These are phyloP conservation scores for Aspergillus aculeatinus DNA, from an alignment of 2,329 filamentous ascomycete genomes.

Conservation along the genomic window DNA sequence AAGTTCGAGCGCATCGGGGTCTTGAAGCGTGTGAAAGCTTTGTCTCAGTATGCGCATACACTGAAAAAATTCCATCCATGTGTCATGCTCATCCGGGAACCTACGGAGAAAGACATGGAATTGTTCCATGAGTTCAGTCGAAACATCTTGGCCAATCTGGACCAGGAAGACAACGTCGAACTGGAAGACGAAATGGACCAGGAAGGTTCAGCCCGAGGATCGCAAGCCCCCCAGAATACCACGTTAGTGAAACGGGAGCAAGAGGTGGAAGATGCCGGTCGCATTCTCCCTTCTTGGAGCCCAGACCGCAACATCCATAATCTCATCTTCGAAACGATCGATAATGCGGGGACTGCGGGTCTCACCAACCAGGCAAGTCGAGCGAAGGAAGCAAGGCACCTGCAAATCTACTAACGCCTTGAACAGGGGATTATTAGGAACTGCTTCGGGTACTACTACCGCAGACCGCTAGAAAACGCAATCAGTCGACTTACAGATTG, in stretches of 20 bases:
- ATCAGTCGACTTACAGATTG: conserved; percentile 54
- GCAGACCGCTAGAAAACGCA: conserved; percentile 54
- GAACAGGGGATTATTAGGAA: conserved; percentile 41
- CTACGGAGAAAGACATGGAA: conserved; percentile 40
- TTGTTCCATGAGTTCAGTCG: conserved; percentile 40
- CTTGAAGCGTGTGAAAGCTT: conserved; percentile 44
- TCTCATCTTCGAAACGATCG: conserved; percentile 51
- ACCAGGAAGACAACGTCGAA: conserved; percentile 30
- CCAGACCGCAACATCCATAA: conserved; percentile 55
- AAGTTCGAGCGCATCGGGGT: conserved; percentile 49
- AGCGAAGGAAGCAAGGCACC: background rate
- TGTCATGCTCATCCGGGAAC: conserved; percentile 46
- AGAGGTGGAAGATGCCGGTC: conserved; percentile 31
- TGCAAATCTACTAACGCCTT: background rate
- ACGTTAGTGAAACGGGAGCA: conserved; percentile 23
- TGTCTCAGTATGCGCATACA: conserved; percentile 41
- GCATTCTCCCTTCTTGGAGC: conserved; percentile 54
- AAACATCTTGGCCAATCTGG: conserved; percentile 27
- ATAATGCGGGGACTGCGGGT: conserved; percentile 49
- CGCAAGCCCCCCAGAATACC: conserved; percentile 16
- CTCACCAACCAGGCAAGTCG: conserved; percentile 47
- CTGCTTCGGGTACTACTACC: conserved; percentile 53
- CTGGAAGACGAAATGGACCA: conserved; percentile 38
- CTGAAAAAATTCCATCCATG: conserved; percentile 41
- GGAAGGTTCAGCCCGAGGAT: conserved; percentile 16